Percentiles rank a stretch among this genome's conserved stretches.
Evolutionary conservation across 805 yeast genomes (phyloP).

Genomic region (Scheffersomyces coipomensis): DNA sequence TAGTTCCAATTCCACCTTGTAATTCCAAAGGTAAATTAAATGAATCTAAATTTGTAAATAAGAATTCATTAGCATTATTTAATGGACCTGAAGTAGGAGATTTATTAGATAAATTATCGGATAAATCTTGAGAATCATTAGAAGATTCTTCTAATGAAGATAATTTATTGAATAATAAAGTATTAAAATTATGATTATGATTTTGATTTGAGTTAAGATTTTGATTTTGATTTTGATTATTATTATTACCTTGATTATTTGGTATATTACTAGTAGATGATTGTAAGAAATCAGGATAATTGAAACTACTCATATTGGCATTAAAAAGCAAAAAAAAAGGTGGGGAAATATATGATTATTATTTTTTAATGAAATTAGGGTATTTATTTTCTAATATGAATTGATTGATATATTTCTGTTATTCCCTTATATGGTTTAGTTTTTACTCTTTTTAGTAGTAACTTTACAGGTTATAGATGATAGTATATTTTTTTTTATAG

Average conservation of each 20-base stretch:
- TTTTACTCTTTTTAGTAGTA: no score
- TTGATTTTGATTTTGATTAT: conserved; percentile 9
- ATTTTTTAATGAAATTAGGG: no score
- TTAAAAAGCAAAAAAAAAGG: not conserved
- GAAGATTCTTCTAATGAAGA: conserved; percentile 13
- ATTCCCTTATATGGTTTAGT: no score
- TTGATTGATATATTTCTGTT: no score
- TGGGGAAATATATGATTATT: not conserved
- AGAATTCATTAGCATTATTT: not conserved
- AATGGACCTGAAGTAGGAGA: not conserved
- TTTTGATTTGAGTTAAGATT: conserved; percentile 5
- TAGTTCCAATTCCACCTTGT: conserved; percentile 63
- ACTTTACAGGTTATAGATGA: no score
- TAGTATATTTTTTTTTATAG: no score
- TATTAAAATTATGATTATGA: conserved; percentile 14
- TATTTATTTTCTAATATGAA: no score
- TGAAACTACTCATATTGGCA: conserved; percentile 21
- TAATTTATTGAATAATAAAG: conserved; percentile 22
- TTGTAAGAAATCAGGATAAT: conserved; percentile 34
- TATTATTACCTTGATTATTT: conserved; percentile 3
- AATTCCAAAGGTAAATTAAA: conserved; percentile 56
- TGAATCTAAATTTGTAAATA: conserved; percentile 18
- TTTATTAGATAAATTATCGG: not conserved
- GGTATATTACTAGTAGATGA: not conserved
- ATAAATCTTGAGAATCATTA: not conserved